Percentiles rank a stretch among this genome's conserved stretches.
phyloP scores from a whole-genome alignment of 257 asterid genomes.

The Capsicum chinense region DNA sequence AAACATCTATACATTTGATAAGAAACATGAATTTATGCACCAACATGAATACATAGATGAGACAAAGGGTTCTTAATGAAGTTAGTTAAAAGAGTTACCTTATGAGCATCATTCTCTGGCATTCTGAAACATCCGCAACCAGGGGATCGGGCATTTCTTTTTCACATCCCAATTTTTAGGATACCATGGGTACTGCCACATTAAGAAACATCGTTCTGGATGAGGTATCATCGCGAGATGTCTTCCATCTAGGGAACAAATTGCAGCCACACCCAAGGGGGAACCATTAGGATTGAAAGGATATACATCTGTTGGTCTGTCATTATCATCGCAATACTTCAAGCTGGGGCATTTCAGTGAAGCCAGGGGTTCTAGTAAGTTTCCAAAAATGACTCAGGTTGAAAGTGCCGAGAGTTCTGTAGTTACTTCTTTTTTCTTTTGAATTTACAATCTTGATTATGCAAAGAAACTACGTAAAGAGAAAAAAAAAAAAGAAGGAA shows the following conservation, averaged over 20 bases:
- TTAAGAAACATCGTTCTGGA: conserved; percentile 90
- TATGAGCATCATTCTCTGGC: conserved; percentile 94
- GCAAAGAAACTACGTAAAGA: too few species aligned
- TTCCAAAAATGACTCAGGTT: too few species aligned
- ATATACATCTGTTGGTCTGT: conserved; percentile 72
- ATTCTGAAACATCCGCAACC: conserved; percentile 94
- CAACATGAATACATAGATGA: neutral
- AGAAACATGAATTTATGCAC: neutral
- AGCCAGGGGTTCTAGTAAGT: too few species aligned
- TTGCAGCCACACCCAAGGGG: conserved; percentile 83
- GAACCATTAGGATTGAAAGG: conserved; percentile 85
- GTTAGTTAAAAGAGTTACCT: conserved; percentile 35
- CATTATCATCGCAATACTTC: conserved; percentile 77
- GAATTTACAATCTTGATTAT: too few species aligned
- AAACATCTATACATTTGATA: conserved; percentile 4
- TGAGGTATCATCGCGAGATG: conserved; percentile 99
- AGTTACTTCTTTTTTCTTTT: too few species aligned
- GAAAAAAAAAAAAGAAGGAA: too few species aligned
- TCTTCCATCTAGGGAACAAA: conserved; percentile 93
- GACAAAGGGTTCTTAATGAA: neutral
- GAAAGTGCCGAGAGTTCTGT: too few species aligned
- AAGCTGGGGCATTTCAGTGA: conserved; percentile 51
- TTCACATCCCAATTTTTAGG: conserved; percentile 83
- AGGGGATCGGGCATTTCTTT: conserved; percentile 86
- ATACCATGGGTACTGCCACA: conserved; percentile 99